Evolutionary conservation across 345 rosid species (phyloP), one percentile per base, ranked within the genome.

Genomic region (Rhodomyrtus tomentosa): DNA sequence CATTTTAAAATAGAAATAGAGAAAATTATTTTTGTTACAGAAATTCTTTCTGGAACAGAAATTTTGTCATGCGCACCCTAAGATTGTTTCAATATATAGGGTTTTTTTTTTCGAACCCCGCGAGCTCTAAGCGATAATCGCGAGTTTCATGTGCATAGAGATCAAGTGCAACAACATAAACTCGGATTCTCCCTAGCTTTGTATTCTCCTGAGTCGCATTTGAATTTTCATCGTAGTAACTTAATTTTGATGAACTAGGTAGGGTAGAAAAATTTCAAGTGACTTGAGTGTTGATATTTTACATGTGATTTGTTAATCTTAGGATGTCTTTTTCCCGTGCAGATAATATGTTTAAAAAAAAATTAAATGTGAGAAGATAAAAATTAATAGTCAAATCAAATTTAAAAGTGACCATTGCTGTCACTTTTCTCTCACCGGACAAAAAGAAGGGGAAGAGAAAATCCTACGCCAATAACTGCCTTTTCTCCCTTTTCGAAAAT

Each of bases 171-270:
- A 14, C 21, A 0, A 15, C 73, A 32, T 27, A 13, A 58, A 3
- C 18, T 15, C 10, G 9, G 20, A 59, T 59, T 59, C 38, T 49
- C 50, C 50, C 4, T 18, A 18, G 13, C 0, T 1, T 4, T 68
- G 18, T 18, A 18, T 32, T 16, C 0, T 0, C 0, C 2, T 0
- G 3, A 32, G 42, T 0, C 0, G 2, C 22, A 4, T 68, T 68
- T 18, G 6, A 4, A 68, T 0, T 2, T 18, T 0, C 3, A 32
- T 32, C 0, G 5, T 0, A 7, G 8, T 20, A 20, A 20, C 55
- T 53, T 20, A 7, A 20, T 20, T 20, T 53, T 53, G 55, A 53
- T 20, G 6, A 53, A 53, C 4, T 53, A 21, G 10, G 55, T 53
- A 21, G 10, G 55, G 8, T 7, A 7, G 22, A 7, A 21, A 20